phyloP scores from a whole-genome alignment of 2,329 filamentous ascomycete genomes.

The Fusarium fujikuroi region DNA sequence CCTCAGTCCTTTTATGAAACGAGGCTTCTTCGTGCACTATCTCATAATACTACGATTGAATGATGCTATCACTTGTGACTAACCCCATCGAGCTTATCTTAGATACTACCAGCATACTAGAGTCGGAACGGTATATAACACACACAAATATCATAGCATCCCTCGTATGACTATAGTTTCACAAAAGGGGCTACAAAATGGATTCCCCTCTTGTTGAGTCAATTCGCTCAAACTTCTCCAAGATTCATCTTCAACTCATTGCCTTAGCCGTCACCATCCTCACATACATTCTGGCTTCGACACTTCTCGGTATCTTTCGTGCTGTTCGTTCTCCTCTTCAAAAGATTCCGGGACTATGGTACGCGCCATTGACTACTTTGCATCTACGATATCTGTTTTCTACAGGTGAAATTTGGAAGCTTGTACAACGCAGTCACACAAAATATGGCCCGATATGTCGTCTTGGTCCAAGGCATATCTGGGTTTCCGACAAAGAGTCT shows the following conservation, averaged over 20 bases:
- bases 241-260: not conserved
- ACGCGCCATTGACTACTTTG: not conserved
- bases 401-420: not conserved
- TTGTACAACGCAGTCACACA: not conserved
- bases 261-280: not conserved
- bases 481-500: not conserved
- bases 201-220: not conserved
- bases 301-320: not conserved
- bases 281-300: not conserved
- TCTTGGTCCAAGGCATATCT: not conserved
- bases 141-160: not conserved
- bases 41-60: not conserved
- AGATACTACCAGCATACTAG: rapidly evolving
- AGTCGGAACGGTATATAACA: not conserved
- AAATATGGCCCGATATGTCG: not conserved
- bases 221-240: not conserved
- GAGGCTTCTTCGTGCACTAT: not conserved
- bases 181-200: not conserved
- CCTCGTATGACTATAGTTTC: rapidly evolving
- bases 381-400: not conserved
- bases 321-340: not conserved
- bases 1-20: not conserved
- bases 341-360: not conserved
- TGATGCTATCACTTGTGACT: not conserved
- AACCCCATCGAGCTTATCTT: not conserved